A percentile compares a stretch with the other conserved stretches of the same genome.
Conservation (phyloP, 2,329 filamentous ascomycete genomes). For the Colletotrichum sp. region DNA sequence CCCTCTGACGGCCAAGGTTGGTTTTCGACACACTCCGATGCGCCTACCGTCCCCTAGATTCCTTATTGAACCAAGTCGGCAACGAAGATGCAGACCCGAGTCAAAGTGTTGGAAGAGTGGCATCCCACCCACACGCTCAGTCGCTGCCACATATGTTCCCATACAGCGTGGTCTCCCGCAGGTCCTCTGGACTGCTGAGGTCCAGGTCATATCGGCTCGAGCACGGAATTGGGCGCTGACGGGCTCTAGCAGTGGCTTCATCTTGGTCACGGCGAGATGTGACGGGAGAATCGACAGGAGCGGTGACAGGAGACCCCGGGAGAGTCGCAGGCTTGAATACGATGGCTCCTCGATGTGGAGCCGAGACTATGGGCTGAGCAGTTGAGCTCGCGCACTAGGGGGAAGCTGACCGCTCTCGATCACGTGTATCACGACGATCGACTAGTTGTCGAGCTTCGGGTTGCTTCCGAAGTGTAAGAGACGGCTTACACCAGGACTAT, state of each 20-base stretch:
- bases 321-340: neutral
- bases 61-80: neutral
- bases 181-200: neutral
- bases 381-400: neutral
- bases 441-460: neutral
- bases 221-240: neutral
- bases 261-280: neutral
- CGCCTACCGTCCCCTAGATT: fast-evolving
- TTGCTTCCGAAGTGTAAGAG: neutral
- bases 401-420: neutral
- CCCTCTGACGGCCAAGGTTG: neutral
- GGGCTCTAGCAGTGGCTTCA: fast-evolving
- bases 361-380: fast-evolving
- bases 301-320: neutral
- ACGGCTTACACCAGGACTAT: neutral
- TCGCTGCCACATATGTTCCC: neutral
- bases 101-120: fast-evolving
- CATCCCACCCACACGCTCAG: neutral
- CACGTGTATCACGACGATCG: neutral
- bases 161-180: neutral
- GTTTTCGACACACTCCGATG: neutral
- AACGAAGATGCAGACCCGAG: neutral
- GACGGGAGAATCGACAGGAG: neutral
- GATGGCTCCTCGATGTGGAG: neutral
- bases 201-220: neutral